Conservation (phyloP, 148 eudicot genomes). For the Nyssa sinensis region DNA sequence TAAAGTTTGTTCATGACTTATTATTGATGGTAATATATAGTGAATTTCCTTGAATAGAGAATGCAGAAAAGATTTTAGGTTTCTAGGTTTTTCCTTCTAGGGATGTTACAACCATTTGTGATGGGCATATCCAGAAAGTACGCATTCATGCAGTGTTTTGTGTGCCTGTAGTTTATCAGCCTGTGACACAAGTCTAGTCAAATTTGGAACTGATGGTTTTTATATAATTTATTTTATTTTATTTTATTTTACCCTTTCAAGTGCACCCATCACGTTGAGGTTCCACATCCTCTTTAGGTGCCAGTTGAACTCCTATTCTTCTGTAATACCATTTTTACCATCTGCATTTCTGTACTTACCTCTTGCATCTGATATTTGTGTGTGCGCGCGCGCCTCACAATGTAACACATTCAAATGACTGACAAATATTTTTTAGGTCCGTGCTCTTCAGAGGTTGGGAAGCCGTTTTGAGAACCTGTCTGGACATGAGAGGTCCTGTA, state of each 20-base stretch:
- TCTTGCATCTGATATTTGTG: background rate
- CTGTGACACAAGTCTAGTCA: background rate
- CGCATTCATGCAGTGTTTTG: too few species aligned
- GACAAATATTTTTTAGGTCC: slow-evolving; percentile 54
- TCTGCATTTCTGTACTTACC: background rate
- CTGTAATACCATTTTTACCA: background rate
- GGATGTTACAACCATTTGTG: background rate
- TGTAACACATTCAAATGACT: background rate
- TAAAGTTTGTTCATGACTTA: slow-evolving; percentile 5
- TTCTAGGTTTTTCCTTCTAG: background rate
- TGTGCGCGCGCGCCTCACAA: slow-evolving; percentile 1
- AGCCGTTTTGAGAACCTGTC: slow-evolving; percentile 88
- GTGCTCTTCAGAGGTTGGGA: slow-evolving; percentile 89
- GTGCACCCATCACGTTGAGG: background rate
- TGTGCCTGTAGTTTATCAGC: background rate
- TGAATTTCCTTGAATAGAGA: background rate
- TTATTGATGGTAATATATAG: background rate
- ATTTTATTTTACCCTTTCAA: background rate
- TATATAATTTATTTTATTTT: background rate
- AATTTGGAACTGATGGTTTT: background rate
- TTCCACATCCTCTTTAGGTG: background rate
- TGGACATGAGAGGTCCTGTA: slow-evolving; percentile 88
- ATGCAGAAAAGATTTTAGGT: background rate
- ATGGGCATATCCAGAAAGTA: slow-evolving; percentile 1
- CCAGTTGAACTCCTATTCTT: background rate